Evolutionary conservation across 805 yeast genomes (phyloP).

Genomic region (Candida fluviatilis): DNA sequence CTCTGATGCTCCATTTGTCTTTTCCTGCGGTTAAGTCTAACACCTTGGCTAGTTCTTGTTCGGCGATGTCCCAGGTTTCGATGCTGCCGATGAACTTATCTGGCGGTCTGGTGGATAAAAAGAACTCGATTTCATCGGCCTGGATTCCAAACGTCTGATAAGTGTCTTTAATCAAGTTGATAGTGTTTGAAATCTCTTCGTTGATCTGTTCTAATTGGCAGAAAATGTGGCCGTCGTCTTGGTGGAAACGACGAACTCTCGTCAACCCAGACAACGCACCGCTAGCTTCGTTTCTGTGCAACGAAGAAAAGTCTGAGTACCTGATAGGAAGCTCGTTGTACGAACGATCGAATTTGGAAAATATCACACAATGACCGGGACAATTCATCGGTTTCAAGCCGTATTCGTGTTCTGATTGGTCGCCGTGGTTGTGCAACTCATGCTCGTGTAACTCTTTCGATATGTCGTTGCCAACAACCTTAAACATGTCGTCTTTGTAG

Average conservation of each 20-base stretch:
- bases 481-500: conserved; percentile 91
- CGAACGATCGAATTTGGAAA: conserved; percentile 68
- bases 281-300: conserved; percentile 91
- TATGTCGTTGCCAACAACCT: conserved; percentile 60
- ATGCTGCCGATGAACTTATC: conserved; percentile 68
- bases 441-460: conserved; percentile 18
- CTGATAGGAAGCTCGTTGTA: conserved; percentile 85
- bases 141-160: conserved; percentile 64
- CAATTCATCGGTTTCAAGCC: conserved; percentile 95
- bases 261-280: conserved; percentile 94
- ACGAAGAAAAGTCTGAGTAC: conserved; percentile 81
- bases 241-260: conserved; percentile 91
- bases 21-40: conserved; percentile 42
- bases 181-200: conserved; percentile 65
- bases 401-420: conserved; percentile 38
- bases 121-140: conserved; percentile 49
- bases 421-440: conserved; percentile 10
- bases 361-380: conserved; percentile 91
- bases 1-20: conserved; percentile 68
- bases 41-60: conserved; percentile 55
- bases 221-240: conserved; percentile 97
- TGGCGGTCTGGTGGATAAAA: conserved; percentile 84
- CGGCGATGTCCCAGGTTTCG: conserved; percentile 82
- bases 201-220: conserved; percentile 77
- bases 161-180: conserved; percentile 69